A percentile compares a stretch with the other conserved stretches of the same genome.
Evolutionary conservation across 164 flowering plant species (phyloP).

Genomic region (Tetracentron sinense): DNA sequence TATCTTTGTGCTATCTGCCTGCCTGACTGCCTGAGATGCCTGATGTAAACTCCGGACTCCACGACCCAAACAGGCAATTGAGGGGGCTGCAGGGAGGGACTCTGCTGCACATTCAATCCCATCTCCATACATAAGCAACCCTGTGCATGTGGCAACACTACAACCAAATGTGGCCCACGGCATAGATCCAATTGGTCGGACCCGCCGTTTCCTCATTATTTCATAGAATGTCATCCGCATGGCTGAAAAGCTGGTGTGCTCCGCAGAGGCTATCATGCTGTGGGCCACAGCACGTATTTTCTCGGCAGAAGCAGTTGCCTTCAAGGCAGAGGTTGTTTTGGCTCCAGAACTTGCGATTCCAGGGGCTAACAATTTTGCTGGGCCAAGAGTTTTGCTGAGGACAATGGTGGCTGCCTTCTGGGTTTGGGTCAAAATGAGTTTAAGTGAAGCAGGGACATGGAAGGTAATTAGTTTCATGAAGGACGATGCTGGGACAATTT

Average conservation of each 20-base stretch:
- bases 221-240: conserved; percentile 88
- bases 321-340: conserved; percentile 48
- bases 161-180: conserved; percentile 90
- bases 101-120: conserved; percentile 90
- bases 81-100: conserved; percentile 70
- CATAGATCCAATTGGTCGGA: conserved; percentile 43
- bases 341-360: conserved; percentile 51
- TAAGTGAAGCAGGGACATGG: conserved; percentile 61
- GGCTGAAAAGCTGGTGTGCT: conserved; percentile 77
- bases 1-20: conserved; percentile 39
- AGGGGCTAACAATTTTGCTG: conserved; percentile 57
- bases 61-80: conserved; percentile 83
- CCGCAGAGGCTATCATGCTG: conserved; percentile 67
- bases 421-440: conserved; percentile 52
- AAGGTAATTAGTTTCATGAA: conserved; percentile 52
- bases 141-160: conserved; percentile 72
- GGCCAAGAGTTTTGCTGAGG: conserved; percentile 47
- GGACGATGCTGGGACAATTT: conserved; percentile 63
- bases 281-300: conserved; percentile 71
- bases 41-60: conserved; percentile 66
- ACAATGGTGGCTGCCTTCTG: conserved; percentile 54
- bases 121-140: conserved; percentile 71
- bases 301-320: conserved; percentile 70
- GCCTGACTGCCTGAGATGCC: conserved; percentile 51
- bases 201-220: conserved; percentile 74